Conservation (phyloP, 805 yeast genomes). For the Candida wancherniae region DNA sequence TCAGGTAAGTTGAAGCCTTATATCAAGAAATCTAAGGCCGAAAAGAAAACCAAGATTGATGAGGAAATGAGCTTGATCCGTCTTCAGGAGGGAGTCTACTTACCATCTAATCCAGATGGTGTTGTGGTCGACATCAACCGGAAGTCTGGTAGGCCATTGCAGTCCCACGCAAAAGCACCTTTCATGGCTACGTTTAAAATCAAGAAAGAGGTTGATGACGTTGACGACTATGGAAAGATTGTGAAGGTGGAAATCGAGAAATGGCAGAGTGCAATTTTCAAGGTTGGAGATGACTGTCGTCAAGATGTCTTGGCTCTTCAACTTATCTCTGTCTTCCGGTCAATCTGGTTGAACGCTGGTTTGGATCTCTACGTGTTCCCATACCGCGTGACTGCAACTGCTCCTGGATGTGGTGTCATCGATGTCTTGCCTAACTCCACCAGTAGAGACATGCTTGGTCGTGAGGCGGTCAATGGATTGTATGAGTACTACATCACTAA, state of each 20-base stretch:
- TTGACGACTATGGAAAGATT: slow-evolving; percentile 35
- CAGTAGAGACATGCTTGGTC: slow-evolving; percentile 96
- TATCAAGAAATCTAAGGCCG: slow-evolving; percentile 91
- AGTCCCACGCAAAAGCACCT: slow-evolving; percentile 98
- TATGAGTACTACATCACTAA: slow-evolving; percentile 88
- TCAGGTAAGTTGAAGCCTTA: slow-evolving; percentile 94
- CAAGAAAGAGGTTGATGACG: slow-evolving; percentile 48
- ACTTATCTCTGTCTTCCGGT: slow-evolving; percentile 82
- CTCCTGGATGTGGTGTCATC: slow-evolving; percentile 98
- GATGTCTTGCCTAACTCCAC: slow-evolving; percentile 95
- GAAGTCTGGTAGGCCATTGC: slow-evolving; percentile 88
- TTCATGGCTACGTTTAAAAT: slow-evolving; percentile 94
- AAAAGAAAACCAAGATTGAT: slow-evolving; percentile 92
- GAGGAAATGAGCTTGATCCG: slow-evolving; percentile 83
- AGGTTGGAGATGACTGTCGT: slow-evolving; percentile 98
- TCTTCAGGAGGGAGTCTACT: slow-evolving; percentile 77
- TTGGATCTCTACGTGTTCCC: slow-evolving; percentile 90
- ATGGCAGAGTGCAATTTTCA: slow-evolving; percentile 95
- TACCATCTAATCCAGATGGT: slow-evolving; percentile 97
- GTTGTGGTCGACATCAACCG: slow-evolving; percentile 87
- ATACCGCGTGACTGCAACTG: slow-evolving; percentile 94
- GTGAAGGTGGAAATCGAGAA: slow-evolving; percentile 47
- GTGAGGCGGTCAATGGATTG: slow-evolving; percentile 97
- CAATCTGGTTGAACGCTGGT: slow-evolving; percentile 85
- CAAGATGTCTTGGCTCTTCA: slow-evolving; percentile 95